Conservation (phyloP, 495 filamentous ascomycete species). For the Thozetella sp. region DNA sequence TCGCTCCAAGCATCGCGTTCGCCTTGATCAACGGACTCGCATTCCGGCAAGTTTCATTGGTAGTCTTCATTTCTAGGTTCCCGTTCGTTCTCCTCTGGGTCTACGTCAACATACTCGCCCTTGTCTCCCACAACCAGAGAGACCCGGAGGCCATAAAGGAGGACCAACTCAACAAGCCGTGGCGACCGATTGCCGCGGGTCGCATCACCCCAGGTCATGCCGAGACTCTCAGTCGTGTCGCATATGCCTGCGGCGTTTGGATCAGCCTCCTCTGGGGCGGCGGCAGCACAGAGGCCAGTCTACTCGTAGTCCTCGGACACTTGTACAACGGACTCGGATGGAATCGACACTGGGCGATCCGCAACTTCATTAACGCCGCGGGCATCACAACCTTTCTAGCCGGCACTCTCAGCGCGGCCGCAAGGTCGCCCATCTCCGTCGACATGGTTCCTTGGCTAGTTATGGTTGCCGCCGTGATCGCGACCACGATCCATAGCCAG, state of each 20-base stretch:
- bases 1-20: constrained; percentile 42
- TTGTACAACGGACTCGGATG: constrained; percentile 36
- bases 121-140: constrained; percentile 34
- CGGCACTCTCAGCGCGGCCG: constrained; percentile 9
- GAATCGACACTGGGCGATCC: constrained; percentile 20
- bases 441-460: constrained; percentile 24
- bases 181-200: constrained; percentile 30
- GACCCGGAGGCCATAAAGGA: constrained; percentile 23
- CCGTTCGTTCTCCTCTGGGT: constrained; percentile 22
- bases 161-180: constrained; percentile 36
- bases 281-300: constrained; percentile 16
- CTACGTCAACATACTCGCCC: constrained; percentile 29
- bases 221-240: constrained; percentile 3
- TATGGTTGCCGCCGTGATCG: constrained; percentile 1
- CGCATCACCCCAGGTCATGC: constrained; percentile 17
- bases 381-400: constrained; percentile 28
- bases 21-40: neutral
- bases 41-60: neutral
- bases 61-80: constrained; percentile 13
- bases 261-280: neutral
- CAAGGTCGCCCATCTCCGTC: constrained; percentile 7
- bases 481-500: constrained; percentile 49
- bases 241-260: constrained; percentile 1
- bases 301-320: constrained; percentile 13
- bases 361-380: constrained; percentile 33